A percentile compares a stretch with the other conserved stretches of the same genome.
Conservation (phyloP, 225 moss, liverwort and hornwort genomes). For the Sphagnum contortum region DNA sequence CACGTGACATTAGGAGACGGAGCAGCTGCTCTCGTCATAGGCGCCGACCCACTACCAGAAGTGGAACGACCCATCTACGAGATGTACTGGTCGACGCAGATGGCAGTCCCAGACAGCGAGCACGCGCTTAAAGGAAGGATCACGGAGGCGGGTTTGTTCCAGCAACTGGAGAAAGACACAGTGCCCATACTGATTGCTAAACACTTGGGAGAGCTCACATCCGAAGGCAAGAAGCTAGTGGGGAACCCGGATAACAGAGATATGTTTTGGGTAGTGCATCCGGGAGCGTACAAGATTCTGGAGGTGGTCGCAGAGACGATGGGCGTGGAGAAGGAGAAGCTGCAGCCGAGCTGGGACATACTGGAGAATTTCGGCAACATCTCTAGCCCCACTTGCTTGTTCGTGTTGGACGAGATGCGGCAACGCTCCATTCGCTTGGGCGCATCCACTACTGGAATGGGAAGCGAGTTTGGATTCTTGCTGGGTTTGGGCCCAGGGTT, state of each 20-base stretch:
- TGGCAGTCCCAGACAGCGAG: constrained; percentile 8
- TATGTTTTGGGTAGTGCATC: constrained; percentile 55
- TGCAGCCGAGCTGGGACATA: constrained; percentile 40
- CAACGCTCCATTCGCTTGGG: constrained; percentile 7
- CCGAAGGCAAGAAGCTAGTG: constrained; percentile 20
- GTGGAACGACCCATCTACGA: constrained; percentile 37
- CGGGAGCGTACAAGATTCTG: constrained; percentile 34
- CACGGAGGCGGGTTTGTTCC: constrained; percentile 21
- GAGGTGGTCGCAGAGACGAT: constrained; percentile 35
- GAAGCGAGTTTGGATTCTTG: constrained; percentile 27
- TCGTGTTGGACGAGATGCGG: constrained; percentile 47
- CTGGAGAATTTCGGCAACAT: constrained; percentile 36
- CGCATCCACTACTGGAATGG: constrained; percentile 14
- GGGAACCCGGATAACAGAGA: constrained; percentile 12
- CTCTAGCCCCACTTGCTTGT: constrained; percentile 42
- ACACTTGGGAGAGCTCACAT: constrained; percentile 21
- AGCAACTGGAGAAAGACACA: constrained; percentile 18
- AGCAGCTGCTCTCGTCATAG: constrained; percentile 30
- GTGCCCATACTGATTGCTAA: constrained; percentile 21
- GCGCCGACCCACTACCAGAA: constrained; percentile 13
- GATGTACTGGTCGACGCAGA: constrained; percentile 33
- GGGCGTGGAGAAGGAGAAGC: constrained; percentile 9
- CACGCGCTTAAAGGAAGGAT: constrained; percentile 13
- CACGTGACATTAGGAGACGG: constrained; percentile 33
- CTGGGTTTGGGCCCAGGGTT: constrained; percentile 29